These are phyloP conservation scores for Basipetospora sp. DNA, from an alignment of 2,329 filamentous ascomycete species.

Conservation along the genomic window DNA sequence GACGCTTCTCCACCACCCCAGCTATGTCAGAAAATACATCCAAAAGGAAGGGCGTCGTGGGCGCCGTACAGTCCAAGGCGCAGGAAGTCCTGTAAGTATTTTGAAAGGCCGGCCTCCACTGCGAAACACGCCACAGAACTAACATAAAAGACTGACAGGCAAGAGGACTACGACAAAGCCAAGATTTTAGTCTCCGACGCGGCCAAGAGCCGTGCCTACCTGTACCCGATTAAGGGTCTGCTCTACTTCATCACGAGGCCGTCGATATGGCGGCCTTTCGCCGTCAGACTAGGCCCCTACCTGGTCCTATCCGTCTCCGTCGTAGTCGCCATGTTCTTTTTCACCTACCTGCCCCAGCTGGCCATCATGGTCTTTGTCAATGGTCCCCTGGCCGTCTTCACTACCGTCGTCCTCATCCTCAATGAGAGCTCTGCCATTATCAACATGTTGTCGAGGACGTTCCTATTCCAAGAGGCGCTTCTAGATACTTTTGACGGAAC, in stretches of 20 bases:
- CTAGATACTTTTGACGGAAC: constrained; percentile 80
- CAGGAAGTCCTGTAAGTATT: constrained; percentile 27
- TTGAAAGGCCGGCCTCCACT: neutral
- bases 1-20: too few relatives aligned
- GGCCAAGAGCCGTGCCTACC: constrained; percentile 45
- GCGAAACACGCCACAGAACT: too few relatives aligned
- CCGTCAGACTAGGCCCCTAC: constrained; percentile 42
- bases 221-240: constrained; percentile 70
- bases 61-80: constrained; percentile 21
- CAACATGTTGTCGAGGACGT: constrained; percentile 46
- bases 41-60: constrained; percentile 10
- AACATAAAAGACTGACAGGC: constrained; percentile 16
- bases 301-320: constrained; percentile 58
- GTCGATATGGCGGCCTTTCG: constrained; percentile 43
- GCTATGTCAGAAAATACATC: too few relatives aligned
- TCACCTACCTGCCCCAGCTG: constrained; percentile 75
- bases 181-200: constrained; percentile 47
- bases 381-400: constrained; percentile 64
- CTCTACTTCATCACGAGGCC: constrained; percentile 43
- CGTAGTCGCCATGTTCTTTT: constrained; percentile 67
- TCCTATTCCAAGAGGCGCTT: constrained; percentile 67
- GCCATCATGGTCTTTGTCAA: constrained; percentile 72
- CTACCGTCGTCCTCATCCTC: constrained; percentile 53
- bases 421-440: constrained; percentile 46
- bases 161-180: constrained; percentile 52